phyloP scores from a whole-genome alignment of 441 rosid genomes.

The Aquilaria agallochum region DNA sequence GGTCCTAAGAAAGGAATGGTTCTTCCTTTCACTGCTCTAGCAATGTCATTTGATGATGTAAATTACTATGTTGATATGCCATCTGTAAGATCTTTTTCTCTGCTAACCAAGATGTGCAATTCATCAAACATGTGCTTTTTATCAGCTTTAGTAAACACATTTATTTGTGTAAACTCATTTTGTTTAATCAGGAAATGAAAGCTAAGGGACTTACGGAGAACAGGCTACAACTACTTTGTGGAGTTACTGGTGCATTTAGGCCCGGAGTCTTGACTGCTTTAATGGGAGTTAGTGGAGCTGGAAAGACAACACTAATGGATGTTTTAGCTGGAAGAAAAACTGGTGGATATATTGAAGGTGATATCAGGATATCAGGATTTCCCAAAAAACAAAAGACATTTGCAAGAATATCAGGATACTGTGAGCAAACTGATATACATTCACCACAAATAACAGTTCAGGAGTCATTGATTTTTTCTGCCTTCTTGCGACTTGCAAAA shows the following conservation, averaged over 20 bases:
- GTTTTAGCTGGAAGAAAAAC: constrained; percentile 38
- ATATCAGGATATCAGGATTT: constrained; percentile 31
- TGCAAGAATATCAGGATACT: constrained; percentile 31
- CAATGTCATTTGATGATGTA: constrained; percentile 23
- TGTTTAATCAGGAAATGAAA: constrained; percentile 21
- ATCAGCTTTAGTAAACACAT: neutral
- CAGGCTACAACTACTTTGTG: constrained; percentile 24
- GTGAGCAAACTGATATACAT: constrained; percentile 34
- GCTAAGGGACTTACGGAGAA: constrained; percentile 19
- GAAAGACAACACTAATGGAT: constrained; percentile 35
- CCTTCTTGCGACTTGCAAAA: constrained; percentile 30
- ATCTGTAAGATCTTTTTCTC: constrained; percentile 17
- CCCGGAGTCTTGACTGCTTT: constrained; percentile 35
- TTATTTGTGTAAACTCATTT: neutral
- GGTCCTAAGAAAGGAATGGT: constrained; percentile 12
- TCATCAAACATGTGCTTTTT: neutral
- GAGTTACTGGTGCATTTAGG: constrained; percentile 27
- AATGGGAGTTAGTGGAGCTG: constrained; percentile 39
- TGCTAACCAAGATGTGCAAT: neutral
- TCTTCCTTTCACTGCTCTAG: constrained; percentile 28
- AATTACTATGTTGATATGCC: constrained; percentile 33
- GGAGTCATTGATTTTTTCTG: constrained; percentile 32
- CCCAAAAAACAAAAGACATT: constrained; percentile 31
- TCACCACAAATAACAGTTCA: constrained; percentile 28
- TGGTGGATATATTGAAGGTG: constrained; percentile 29